These are phyloP conservation scores for Metroxylon sagu DNA, from an alignment of 176 grass and related monocot genomes.

Conservation along the genomic window DNA sequence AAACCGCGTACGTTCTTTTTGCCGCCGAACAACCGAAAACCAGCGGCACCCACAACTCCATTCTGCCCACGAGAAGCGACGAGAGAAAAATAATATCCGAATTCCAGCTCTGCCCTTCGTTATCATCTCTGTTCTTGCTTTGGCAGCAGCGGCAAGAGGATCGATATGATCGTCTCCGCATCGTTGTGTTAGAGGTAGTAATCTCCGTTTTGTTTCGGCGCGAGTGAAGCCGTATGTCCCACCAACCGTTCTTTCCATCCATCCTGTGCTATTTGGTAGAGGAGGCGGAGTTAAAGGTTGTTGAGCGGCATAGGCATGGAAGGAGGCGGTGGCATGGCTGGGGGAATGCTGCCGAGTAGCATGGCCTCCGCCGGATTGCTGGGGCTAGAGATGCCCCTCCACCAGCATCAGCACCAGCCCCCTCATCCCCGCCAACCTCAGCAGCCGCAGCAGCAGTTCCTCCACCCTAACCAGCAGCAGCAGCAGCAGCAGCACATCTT, in stretches of 20 bases:
- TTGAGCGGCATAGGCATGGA: conserved; percentile 7
- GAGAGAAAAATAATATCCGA: too few species aligned
- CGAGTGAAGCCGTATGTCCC: too few species aligned
- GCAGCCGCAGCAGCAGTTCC: background rate
- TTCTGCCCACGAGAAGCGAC: background rate
- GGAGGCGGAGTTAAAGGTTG: too few species aligned
- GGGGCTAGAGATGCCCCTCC: conserved; percentile 11
- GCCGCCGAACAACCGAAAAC: background rate
- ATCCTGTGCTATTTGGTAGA: too few species aligned
- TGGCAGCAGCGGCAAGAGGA: too few species aligned
- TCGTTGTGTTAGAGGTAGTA: too few species aligned
- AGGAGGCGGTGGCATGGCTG: conserved; percentile 5
- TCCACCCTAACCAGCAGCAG: background rate
- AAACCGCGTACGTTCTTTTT: background rate
- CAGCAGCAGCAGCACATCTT: conserved; percentile 1
- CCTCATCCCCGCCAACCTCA: background rate
- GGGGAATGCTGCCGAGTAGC: conserved; percentile 1
- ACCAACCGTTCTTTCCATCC: too few species aligned
- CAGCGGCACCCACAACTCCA: conserved; percentile 10
- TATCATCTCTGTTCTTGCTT: too few species aligned
- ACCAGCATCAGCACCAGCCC: conserved; percentile 1
- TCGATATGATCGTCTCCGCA: too few species aligned
- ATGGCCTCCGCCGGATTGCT: background rate
- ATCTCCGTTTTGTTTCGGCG: too few species aligned
- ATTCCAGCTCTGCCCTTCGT: too few species aligned